phyloP scores from a whole-genome alignment of 805 yeast species.

The Ogataea methanolica region DNA sequence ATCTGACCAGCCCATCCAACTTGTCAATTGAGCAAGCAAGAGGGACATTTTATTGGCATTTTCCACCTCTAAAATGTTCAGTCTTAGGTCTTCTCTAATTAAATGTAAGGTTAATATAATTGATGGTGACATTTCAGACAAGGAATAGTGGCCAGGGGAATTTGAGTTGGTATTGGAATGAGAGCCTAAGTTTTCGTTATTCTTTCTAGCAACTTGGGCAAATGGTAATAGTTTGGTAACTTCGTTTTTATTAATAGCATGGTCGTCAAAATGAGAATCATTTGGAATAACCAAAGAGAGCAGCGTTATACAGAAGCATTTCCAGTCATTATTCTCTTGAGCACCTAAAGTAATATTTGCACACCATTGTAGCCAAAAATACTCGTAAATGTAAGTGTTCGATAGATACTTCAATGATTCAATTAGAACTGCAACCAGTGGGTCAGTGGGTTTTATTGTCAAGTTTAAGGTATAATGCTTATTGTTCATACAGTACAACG shows the following conservation, averaged over 20 bases:
- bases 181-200: conserved; percentile 9
- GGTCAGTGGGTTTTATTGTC: conserved; percentile 40
- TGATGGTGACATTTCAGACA: conserved; percentile 56
- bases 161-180: conserved; percentile 4
- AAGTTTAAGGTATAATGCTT: conserved; percentile 31
- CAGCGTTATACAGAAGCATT: conserved; percentile 48
- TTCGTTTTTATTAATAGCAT: conserved; percentile 13
- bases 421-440: conserved; percentile 42
- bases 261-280: conserved; percentile 22
- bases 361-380: conserved; percentile 62
- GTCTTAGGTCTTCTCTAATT: conserved; percentile 66
- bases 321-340: conserved; percentile 50
- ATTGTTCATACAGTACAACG: conserved; percentile 16
- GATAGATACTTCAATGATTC: conserved; percentile 47
- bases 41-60: conserved; percentile 40
- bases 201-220: conserved; percentile 16
- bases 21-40: conserved; percentile 55
- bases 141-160: conserved; percentile 30
- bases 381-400: conserved; percentile 54
- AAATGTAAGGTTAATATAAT: conserved; percentile 68
- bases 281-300: conserved; percentile 48
- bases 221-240: conserved; percentile 24
- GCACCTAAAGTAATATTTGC: conserved; percentile 40
- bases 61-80: conserved; percentile 43
- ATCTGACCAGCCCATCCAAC: conserved; percentile 73